These are phyloP conservation scores for Amylostereum chailletii DNA, from an alignment of 1,284 basidiomycete species.

Conservation along the genomic window DNA sequence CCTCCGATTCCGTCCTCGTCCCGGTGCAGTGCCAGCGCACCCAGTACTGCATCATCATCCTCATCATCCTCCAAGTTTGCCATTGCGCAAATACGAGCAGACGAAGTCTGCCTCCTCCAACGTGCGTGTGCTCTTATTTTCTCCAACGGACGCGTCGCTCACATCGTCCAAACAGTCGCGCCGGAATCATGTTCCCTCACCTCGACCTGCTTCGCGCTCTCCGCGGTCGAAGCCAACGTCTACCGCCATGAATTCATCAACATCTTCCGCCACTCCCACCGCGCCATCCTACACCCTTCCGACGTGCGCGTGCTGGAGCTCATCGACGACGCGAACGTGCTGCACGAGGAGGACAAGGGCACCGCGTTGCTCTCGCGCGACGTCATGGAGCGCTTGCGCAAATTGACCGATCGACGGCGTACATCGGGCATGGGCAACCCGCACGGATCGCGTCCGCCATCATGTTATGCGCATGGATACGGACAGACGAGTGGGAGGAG, in stretches of 20 bases:
- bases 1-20: no score
- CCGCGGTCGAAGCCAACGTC: conserved; percentile 20
- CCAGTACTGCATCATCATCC: no score
- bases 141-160: not conserved
- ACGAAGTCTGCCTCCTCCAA: conserved; percentile 37
- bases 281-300: conserved; percentile 29
- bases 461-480: no score
- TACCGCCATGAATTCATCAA: conserved; percentile 53
- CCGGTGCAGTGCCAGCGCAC: no score
- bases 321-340: conserved; percentile 37
- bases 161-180: conserved; percentile 5
- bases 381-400: conserved; percentile 43
- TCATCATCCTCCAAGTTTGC: conserved; percentile 29
- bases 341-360: conserved; percentile 54
- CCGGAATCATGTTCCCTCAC: conserved; percentile 10
- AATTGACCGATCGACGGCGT: conserved; percentile 7
- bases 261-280: conserved; percentile 45
- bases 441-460: not conserved
- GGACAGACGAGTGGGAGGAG: no score
- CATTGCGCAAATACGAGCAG: conserved; percentile 36
- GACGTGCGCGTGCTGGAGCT: conserved; percentile 46
- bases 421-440: not conserved
- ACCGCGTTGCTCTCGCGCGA: conserved; percentile 55
- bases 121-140: conserved; percentile 21
- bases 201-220: not conserved